Evolutionary conservation across 2,329 filamentous ascomycete species (phyloP).

Genomic region (Apiospora pterosperma): DNA sequence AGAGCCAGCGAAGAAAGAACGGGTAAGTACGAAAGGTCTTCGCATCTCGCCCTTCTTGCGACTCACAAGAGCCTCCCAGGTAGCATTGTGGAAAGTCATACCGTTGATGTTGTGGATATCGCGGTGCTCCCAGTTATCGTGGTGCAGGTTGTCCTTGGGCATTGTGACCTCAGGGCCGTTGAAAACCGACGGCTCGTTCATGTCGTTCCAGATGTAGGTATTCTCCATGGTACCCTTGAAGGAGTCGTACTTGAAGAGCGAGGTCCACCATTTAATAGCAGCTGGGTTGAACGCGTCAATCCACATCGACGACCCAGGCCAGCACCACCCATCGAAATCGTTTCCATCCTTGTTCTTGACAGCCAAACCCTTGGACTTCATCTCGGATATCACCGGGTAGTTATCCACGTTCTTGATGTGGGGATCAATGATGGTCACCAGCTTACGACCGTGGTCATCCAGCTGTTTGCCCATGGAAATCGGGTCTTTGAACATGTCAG

Average conservation of each 20-base stretch:
- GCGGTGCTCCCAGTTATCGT: slow-evolving; percentile 91
- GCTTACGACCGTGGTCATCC: slow-evolving; percentile 79
- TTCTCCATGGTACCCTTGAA: slow-evolving; percentile 88
- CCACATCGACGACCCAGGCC: slow-evolving; percentile 97
- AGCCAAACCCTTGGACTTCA: slow-evolving; percentile 80
- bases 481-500: slow-evolving; percentile 81
- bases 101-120: slow-evolving; percentile 96
- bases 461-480: slow-evolving; percentile 85
- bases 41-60: slow-evolving; percentile 83
- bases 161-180: slow-evolving; percentile 98
- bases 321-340: slow-evolving; percentile 96
- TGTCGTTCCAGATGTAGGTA: slow-evolving; percentile 97
- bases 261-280: slow-evolving; percentile 86
- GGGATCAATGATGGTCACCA: slow-evolving; percentile 93
- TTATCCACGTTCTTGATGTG: slow-evolving; percentile 91
- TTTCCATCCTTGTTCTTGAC: slow-evolving; percentile 87
- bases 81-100: slow-evolving; percentile 92
- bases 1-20: slow-evolving; percentile 87
- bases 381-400: slow-evolving; percentile 73
- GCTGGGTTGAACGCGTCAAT: slow-evolving; percentile 94
- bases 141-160: slow-evolving; percentile 96
- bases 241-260: slow-evolving; percentile 79
- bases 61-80: slow-evolving; percentile 76
- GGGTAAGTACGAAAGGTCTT: slow-evolving; percentile 88
- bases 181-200: slow-evolving; percentile 99